These are phyloP conservation scores for Myxozyma sirexii DNA, from an alignment of 805 yeast genomes.

Conservation along the genomic window DNA sequence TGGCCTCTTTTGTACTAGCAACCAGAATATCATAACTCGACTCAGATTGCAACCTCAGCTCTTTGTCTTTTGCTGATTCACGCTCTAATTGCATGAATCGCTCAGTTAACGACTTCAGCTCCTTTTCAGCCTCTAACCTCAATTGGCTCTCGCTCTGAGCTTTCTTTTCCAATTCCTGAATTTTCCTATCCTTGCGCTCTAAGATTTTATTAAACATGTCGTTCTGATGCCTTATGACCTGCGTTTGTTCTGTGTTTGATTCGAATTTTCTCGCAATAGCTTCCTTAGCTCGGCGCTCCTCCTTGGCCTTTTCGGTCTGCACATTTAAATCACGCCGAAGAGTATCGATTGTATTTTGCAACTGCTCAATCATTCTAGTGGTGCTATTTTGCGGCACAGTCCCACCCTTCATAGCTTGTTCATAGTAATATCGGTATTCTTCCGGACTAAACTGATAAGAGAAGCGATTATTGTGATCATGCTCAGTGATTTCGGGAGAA, in stretches of 20 bases:
- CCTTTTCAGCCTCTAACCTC: not conserved
- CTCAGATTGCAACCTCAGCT: conserved; percentile 22
- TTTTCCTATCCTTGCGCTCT: conserved; percentile 69
- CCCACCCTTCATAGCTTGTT: conserved; percentile 4
- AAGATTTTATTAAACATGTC: conserved; percentile 71
- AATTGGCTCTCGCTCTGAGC: conserved; percentile 33
- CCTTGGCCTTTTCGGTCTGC: conserved; percentile 47
- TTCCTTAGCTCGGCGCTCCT: conserved; percentile 57
- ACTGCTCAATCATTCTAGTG: conserved; percentile 43
- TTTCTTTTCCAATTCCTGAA: conserved; percentile 65
- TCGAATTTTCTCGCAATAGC: conserved; percentile 54
- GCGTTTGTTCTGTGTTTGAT: conserved; percentile 56
- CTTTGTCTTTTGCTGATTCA: conserved; percentile 19
- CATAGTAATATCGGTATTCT: conserved; percentile 6
- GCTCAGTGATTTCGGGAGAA: not conserved
- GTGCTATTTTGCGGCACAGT: conserved; percentile 4
- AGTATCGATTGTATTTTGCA: conserved; percentile 56
- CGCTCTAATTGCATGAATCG: conserved; percentile 15
- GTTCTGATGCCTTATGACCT: conserved; percentile 65
- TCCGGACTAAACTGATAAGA: conserved; percentile 12
- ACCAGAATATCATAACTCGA: conserved; percentile 22
- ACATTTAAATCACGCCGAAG: conserved; percentile 54
- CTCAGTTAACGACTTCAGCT: conserved; percentile 8
- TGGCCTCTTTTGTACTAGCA: conserved; percentile 10
- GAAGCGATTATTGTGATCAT: not conserved